Percentiles rank a stretch among this genome's conserved stretches.
These are phyloP conservation scores for Cystobasidium pallidum DNA, from an alignment of 1,284 basidiomycete genomes.

Conservation along the genomic window DNA sequence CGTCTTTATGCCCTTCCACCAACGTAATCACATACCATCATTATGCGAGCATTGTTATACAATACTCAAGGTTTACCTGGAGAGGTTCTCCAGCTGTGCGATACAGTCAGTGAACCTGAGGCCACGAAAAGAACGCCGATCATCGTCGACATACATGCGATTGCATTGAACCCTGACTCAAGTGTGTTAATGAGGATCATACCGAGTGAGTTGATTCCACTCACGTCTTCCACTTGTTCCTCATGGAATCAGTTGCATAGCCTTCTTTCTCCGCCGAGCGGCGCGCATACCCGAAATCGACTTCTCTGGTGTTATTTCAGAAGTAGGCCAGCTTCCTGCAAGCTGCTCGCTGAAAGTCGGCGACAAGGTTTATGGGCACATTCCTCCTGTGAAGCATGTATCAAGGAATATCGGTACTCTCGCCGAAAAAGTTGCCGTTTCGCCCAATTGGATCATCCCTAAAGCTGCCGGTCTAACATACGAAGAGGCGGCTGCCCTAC, in stretches of 20 bases:
- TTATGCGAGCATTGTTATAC: slow-evolving; percentile 16
- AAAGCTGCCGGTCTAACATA: slow-evolving; percentile 7
- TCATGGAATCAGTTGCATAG: not conserved
- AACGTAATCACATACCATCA: too few relatives aligned
- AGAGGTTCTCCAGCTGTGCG: slow-evolving; percentile 8
- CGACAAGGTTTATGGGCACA: slow-evolving; percentile 8
- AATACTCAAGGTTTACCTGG: not conserved
- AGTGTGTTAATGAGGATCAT: slow-evolving; percentile 24
- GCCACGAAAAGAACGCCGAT: not conserved
- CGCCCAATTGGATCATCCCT: slow-evolving; percentile 11
- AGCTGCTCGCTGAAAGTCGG: not conserved
- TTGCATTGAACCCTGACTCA: slow-evolving; percentile 19
- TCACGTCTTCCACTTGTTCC: not conserved
- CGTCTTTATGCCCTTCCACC: too few relatives aligned
- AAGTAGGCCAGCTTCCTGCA: not conserved
- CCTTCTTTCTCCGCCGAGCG: not conserved
- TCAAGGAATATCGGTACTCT: not conserved
- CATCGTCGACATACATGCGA: slow-evolving; percentile 16
- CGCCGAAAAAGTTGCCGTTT: slow-evolving; percentile 1
- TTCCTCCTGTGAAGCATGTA: not conserved
- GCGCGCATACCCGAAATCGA: slow-evolving; percentile 31
- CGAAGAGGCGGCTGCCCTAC: slow-evolving; percentile 12
- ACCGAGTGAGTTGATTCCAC: not conserved
- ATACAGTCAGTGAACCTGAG: not conserved
- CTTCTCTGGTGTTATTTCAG: slow-evolving; percentile 1